These are phyloP conservation scores for Melaleuca alternifolia DNA, from an alignment of 345 rosid species.

Conservation along the genomic window DNA sequence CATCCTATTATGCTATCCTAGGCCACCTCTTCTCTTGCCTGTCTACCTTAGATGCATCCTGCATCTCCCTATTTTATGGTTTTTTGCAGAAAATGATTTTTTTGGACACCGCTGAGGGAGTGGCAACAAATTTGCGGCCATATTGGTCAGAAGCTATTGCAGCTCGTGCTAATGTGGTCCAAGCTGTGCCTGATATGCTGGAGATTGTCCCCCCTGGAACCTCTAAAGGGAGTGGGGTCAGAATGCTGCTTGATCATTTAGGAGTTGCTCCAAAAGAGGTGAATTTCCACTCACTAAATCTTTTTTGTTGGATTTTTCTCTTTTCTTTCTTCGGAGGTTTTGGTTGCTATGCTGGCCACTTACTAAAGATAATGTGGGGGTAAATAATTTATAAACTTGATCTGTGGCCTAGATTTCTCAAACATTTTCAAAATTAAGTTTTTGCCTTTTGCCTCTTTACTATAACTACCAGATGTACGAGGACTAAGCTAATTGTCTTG, in stretches of 20 bases:
- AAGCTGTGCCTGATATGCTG: constrained; percentile 80
- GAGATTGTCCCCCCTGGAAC: constrained; percentile 83
- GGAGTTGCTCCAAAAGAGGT: constrained; percentile 69
- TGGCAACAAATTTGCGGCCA: constrained; percentile 53
- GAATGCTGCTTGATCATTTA: constrained; percentile 67
- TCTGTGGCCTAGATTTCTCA: background rate
- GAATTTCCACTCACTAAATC: background rate
- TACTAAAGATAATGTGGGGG: background rate
- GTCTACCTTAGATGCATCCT: background rate
- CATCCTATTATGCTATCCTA: background rate
- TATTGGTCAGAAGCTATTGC: constrained; percentile 79
- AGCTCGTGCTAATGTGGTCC: constrained; percentile 57
- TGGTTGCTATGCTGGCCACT: background rate
- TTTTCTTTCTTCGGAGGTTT: background rate
- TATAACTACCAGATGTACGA: background rate
- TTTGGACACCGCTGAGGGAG: constrained; percentile 64
- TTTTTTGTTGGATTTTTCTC: background rate
- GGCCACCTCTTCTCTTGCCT: background rate
- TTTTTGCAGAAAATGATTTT: constrained; percentile 61
- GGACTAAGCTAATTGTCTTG: background rate
- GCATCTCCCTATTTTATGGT: background rate
- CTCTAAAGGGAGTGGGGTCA: constrained; percentile 79
- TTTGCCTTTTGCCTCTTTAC: background rate
- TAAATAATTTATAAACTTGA: background rate
- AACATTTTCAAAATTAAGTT: background rate